Evolutionary conservation across 2,329 filamentous ascomycete genomes (phyloP).

Genomic region (Aspergillus sp.): DNA sequence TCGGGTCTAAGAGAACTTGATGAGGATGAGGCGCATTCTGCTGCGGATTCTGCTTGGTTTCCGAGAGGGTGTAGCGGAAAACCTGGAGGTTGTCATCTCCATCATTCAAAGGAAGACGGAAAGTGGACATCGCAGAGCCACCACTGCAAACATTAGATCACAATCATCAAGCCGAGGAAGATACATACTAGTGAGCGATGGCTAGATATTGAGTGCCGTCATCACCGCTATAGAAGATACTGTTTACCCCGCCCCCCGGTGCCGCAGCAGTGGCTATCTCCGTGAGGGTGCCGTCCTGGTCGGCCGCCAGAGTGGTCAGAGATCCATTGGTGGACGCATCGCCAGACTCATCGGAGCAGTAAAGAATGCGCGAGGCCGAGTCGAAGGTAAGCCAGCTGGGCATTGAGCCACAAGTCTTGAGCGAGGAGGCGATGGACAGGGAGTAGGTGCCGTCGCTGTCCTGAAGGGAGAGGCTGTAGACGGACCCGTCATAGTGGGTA

Average conservation of each 20-base stretch:
- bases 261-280: constrained; percentile 25
- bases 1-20: constrained; percentile 66
- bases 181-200: constrained; percentile 42
- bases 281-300: constrained; percentile 22
- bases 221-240: constrained; percentile 33
- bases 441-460: constrained; percentile 24
- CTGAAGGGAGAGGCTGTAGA: constrained; percentile 36
- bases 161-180: neutral
- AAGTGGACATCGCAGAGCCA: constrained; percentile 38
- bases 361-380: constrained; percentile 27
- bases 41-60: constrained; percentile 40
- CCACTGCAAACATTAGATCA: constrained; percentile 23
- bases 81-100: constrained; percentile 34
- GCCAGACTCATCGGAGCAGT: constrained; percentile 40
- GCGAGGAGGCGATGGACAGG: constrained; percentile 26
- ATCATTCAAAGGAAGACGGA: constrained; percentile 29
- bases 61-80: constrained; percentile 44
- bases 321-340: constrained; percentile 31
- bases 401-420: constrained; percentile 37
- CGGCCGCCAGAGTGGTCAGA: constrained; percentile 28
- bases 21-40: constrained; percentile 64
- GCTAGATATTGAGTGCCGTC: constrained; percentile 32
- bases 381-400: constrained; percentile 43
- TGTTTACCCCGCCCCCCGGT: constrained; percentile 36
- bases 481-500: constrained; percentile 41